phyloP scores from a whole-genome alignment of 257 asterid species.

The Ilex aquifolium region DNA sequence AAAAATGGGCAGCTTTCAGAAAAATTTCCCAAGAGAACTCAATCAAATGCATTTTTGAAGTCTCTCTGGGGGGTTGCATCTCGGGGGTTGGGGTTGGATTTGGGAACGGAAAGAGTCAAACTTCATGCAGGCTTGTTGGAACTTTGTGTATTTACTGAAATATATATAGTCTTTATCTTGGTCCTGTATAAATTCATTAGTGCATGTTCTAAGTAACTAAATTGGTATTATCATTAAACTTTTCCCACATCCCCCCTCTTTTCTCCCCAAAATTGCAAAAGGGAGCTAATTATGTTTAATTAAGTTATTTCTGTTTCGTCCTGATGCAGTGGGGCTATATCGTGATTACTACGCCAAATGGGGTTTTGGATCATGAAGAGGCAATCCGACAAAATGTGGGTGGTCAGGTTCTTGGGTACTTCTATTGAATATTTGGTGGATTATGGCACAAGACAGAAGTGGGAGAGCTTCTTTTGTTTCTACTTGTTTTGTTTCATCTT shows the following conservation, averaged over 20 bases:
- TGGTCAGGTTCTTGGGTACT: slow-evolving; percentile 95
- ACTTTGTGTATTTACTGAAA: too few species aligned
- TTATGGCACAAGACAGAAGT: background rate
- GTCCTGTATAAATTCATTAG: too few species aligned
- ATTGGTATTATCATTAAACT: too few species aligned
- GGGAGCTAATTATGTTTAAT: slow-evolving; percentile 2
- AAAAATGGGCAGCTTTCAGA: too few species aligned
- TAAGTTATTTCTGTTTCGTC: background rate
- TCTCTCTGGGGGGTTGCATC: too few species aligned
- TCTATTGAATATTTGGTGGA: slow-evolving; percentile 35
- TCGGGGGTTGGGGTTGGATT: too few species aligned
- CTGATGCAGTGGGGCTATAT: slow-evolving; percentile 91
- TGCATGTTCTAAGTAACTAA: too few species aligned
- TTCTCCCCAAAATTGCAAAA: background rate
- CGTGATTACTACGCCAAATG: slow-evolving; percentile 87
- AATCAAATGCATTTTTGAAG: too few species aligned
- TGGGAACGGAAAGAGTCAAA: too few species aligned
- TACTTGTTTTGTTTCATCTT: background rate
- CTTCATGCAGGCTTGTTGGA: too few species aligned
- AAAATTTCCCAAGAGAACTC: too few species aligned
- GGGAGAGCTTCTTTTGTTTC: background rate
- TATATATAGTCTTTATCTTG: too few species aligned
- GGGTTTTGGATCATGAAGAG: slow-evolving; percentile 93
- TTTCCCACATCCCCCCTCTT: background rate
- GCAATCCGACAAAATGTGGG: slow-evolving; percentile 81